These are phyloP conservation scores for Salvia miltiorrhiza DNA, from an alignment of 257 asterid genomes.

Conservation along the genomic window DNA sequence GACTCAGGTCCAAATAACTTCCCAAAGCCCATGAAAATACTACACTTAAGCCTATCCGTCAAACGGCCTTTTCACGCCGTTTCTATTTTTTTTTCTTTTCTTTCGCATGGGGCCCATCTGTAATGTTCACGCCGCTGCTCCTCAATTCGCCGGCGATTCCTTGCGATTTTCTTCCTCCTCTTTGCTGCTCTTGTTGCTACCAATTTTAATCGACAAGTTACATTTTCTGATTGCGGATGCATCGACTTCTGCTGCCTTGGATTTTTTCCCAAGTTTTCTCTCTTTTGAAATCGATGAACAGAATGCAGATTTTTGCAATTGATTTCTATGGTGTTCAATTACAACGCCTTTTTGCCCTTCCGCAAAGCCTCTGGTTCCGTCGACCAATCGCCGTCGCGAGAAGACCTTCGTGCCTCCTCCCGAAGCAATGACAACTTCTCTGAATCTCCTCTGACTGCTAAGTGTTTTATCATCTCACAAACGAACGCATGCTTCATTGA, in stretches of 20 bases:
- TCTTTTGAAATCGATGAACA: not conserved
- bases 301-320: constrained; percentile 10
- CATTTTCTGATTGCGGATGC: constrained; percentile 20
- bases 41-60: no score
- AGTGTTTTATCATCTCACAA: not conserved
- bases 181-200: no score
- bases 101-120: no score
- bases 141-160: no score
- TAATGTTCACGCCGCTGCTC: no score
- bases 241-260: not conserved
- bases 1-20: no score
- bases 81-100: no score
- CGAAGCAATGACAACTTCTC: not conserved
- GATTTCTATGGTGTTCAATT: constrained; percentile 21
- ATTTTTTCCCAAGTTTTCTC: not conserved
- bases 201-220: no score
- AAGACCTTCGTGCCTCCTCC: not conserved
- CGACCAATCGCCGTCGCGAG: constrained; percentile 9
- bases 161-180: no score
- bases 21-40: no score
- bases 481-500: not conserved
- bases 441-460: not conserved
- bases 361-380: constrained; percentile 13
- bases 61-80: no score
- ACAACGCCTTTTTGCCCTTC: constrained; percentile 11